Base-by-base conservation (phyloP, 2,329 filamentous ascomycete genomes). In the Venturia nashicola region DNA sequence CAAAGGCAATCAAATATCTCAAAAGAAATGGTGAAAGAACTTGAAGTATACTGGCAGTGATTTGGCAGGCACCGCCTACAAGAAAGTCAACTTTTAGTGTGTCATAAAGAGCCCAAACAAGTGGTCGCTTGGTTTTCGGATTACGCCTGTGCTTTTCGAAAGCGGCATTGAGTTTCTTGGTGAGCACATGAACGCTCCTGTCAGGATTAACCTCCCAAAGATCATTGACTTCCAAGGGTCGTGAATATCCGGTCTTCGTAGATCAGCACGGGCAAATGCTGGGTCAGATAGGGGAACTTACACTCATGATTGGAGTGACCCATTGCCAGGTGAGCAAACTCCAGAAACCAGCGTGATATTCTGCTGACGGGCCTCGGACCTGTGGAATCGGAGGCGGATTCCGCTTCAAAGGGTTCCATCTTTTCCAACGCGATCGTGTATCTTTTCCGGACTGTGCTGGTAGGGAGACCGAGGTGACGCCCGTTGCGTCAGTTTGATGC, bases 141-240 rank as follows among this genome's bases (percentile, higher is more conserved):
- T 83, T 81, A 6, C 85, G 79, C n/a, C 90, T 83, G 67, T 20
- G 14, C 51, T 79, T 82, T 66, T 87, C 79, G 72, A 97, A 92
- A 0, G 88, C 83, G 6, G 78, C 79, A 65, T 86, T 82, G 57
- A 96, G 77, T 68, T 81, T 87, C 8, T 76, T 74, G 8, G 89
- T 86, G 74, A 96, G 78, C 12, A 85, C 78, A 67, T 90, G 85
- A 55, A 90, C 86, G 18, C 85, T 83, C 66, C 94, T 83, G 66
- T 89, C 78, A 0, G 92, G 92, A 67, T 97, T 97, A 68, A 97
- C 89, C 0, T 81, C 78, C 88, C 91, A 97, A 65, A 99, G 85
- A 73, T 99, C 94, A 68, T 89, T 89, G 64, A 86, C 77, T 70
- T 96, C 88, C 2, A 99, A 81, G 2, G 86, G 85, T 16, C 94